A percentile compares a stretch with the other conserved stretches of the same genome.
These are phyloP conservation scores for Somion occarium DNA, from an alignment of 1,284 basidiomycete genomes.

Conservation along the genomic window DNA sequence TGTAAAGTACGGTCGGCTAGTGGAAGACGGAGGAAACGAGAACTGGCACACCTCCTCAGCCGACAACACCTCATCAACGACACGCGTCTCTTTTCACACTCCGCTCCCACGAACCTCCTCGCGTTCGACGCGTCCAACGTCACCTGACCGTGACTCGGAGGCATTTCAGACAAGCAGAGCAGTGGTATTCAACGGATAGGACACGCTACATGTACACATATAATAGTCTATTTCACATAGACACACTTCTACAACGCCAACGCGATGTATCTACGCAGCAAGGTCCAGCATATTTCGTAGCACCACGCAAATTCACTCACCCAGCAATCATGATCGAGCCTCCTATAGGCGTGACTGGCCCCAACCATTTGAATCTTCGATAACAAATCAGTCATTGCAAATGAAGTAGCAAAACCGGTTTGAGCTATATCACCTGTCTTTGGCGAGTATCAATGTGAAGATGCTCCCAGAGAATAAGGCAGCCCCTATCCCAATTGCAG, in stretches of 20 bases:
- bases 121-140: conserved; percentile 14
- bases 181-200: too few relatives aligned
- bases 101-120: conserved; percentile 15
- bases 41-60: not conserved
- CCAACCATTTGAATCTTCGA: conserved; percentile 55
- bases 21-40: conserved; percentile 10
- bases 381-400: not conserved
- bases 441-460: conserved; percentile 55
- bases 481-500: conserved; percentile 60
- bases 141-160: conserved; percentile 22
- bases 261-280: conserved; percentile 42
- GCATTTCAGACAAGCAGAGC: too few relatives aligned
- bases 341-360: conserved; percentile 75
- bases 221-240: too few relatives aligned
- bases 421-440: conserved; percentile 41
- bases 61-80: conserved; percentile 12
- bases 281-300: not conserved
- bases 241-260: conserved; percentile 37
- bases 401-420: not conserved
- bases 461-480: conserved; percentile 72
- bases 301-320: conserved; percentile 36
- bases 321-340: conserved; percentile 74
- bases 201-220: too few relatives aligned
- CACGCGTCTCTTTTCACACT: conserved; percentile 15
- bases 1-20: conserved; percentile 1